phyloP scores from a whole-genome alignment of 139 green algal species.

The Tetraselmis chui region DNA sequence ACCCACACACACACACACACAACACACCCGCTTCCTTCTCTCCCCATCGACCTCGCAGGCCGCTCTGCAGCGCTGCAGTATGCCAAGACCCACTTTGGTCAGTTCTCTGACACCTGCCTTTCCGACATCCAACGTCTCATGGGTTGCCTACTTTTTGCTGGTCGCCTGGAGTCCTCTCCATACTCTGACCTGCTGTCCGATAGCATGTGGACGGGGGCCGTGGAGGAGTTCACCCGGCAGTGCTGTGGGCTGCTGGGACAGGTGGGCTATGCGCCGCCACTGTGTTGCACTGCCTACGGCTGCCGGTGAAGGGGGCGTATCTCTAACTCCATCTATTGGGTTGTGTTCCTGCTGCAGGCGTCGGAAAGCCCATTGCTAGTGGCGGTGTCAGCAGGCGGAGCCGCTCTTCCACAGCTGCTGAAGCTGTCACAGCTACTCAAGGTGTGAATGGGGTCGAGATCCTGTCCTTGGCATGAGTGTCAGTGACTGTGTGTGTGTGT shows the following conservation, averaged over 20 bases:
- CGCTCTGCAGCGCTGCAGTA: slow-evolving; percentile 63
- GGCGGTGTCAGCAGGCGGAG: slow-evolving; percentile 60
- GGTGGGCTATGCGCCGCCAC: slow-evolving; percentile 28
- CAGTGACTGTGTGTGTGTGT: too few relatives aligned
- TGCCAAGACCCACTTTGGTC: slow-evolving; percentile 58
- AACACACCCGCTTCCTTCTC: background rate
- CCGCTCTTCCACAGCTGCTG: slow-evolving; percentile 77
- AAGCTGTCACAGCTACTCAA: slow-evolving; percentile 75
- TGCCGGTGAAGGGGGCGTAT: slow-evolving; percentile 2
- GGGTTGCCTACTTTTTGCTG: slow-evolving; percentile 71
- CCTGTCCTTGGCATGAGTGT: too few relatives aligned
- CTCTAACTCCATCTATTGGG: background rate
- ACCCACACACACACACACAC: background rate
- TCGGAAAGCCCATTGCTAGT: slow-evolving; percentile 76
- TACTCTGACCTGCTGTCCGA: slow-evolving; percentile 59
- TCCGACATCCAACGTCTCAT: slow-evolving; percentile 79
- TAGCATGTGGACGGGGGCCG: slow-evolving; percentile 57
- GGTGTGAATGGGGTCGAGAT: too few relatives aligned
- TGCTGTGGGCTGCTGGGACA: slow-evolving; percentile 81
- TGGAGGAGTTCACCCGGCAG: slow-evolving; percentile 67
- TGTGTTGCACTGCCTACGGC: background rate
- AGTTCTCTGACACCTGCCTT: slow-evolving; percentile 46
- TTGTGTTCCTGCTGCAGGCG: slow-evolving; percentile 41
- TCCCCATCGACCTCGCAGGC: slow-evolving; percentile 11
- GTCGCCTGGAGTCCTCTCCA: slow-evolving; percentile 15